These are phyloP conservation scores for Mrakia blollopis DNA, from an alignment of 768 basidiomycete genomes.

Conservation along the genomic window DNA sequence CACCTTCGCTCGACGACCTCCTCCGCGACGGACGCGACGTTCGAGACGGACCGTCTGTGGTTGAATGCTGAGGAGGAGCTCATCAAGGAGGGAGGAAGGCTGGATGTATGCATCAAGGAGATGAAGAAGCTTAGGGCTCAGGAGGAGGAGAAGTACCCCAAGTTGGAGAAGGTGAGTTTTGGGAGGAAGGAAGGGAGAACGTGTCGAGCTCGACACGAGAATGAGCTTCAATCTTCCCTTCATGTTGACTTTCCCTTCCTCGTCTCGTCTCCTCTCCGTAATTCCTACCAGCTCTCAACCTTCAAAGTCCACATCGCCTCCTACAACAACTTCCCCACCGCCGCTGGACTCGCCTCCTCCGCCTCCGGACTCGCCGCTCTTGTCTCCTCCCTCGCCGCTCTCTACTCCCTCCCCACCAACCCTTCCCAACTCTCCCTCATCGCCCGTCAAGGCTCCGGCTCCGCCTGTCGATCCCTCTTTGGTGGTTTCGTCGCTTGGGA, in stretches of 20 bases:
- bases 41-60: conserved; percentile 77
- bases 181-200: neutral
- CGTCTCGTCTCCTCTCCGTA: neutral
- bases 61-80: conserved; percentile 88
- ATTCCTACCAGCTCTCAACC: conserved; percentile 56
- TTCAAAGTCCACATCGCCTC: conserved; percentile 83
- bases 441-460: conserved; percentile 94
- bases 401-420: conserved; percentile 73
- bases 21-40: conserved; percentile 72
- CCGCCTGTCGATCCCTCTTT: conserved; percentile 94
- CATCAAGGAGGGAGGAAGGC: conserved; percentile 73
- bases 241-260: neutral
- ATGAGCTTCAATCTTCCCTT: neutral
- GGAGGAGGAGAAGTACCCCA: conserved; percentile 54
- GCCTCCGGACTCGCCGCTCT: conserved; percentile 96
- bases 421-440: conserved; percentile 83
- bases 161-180: conserved; percentile 32
- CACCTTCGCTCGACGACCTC: conserved; percentile 91
- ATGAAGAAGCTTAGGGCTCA: conserved; percentile 71
- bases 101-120: conserved; percentile 78
- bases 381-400: conserved; percentile 75
- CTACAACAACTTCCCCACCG: conserved; percentile 98
- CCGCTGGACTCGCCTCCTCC: conserved; percentile 94
- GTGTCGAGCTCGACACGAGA: neutral
- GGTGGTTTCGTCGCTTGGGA: conserved; percentile 98